Evolutionary conservation across 352 stramenopile genomes (phyloP).

Genomic region (Phytophthora nicotianae): DNA sequence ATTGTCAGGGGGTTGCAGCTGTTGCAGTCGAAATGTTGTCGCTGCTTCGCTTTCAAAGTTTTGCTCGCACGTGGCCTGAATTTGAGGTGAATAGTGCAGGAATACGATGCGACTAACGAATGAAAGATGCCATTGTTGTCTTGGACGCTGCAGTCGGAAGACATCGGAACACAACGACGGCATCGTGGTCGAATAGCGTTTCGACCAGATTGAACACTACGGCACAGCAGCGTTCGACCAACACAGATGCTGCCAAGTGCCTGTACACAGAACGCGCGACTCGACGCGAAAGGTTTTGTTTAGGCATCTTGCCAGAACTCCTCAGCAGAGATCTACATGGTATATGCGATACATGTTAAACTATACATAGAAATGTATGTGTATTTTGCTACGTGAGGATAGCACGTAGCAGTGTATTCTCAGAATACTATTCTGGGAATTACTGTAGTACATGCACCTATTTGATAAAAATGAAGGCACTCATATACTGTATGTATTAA

Average conservation of each 20-base stretch:
- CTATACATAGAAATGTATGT: no score
- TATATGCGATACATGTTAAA: no score
- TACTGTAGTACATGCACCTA: no score
- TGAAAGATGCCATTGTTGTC: neutral
- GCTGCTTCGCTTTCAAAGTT: conserved; percentile 17
- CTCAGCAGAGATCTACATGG: no score
- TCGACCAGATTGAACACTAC: conserved; percentile 6
- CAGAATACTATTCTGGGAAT: no score
- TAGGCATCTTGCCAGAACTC: no score
- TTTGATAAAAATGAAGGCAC: no score
- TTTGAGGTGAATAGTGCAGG: conserved; percentile 1
- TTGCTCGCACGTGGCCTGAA: conserved; percentile 12
- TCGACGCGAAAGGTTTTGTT: conserved; percentile 12
- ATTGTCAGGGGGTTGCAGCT: conserved; percentile 16
- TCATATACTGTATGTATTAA: no score
- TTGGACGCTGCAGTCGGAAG: neutral
- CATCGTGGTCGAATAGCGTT: neutral
- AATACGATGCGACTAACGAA: neutral
- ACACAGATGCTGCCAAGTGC: conserved; percentile 21
- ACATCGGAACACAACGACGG: neutral
- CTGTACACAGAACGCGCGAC: conserved; percentile 17
- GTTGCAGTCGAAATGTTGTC: conserved; percentile 24
- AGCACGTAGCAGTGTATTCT: no score
- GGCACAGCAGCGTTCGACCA: conserved; percentile 10
- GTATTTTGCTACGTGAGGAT: no score